A percentile compares a stretch with the other conserved stretches of the same genome.
Evolutionary conservation across 192 early-diverging fungal species (phyloP).

Genomic region (Backusella macrospora): DNA sequence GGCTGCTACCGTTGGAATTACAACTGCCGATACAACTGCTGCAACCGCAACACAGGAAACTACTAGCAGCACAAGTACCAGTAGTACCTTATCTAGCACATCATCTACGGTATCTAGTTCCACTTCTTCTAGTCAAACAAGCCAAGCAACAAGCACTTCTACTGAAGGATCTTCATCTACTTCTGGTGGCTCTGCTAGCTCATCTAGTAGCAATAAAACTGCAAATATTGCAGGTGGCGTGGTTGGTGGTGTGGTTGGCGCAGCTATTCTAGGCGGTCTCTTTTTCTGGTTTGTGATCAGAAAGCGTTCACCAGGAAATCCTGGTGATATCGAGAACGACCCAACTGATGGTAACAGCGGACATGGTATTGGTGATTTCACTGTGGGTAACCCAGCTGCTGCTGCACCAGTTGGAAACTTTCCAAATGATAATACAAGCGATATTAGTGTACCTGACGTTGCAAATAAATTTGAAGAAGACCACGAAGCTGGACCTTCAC

Average conservation of each 20-base stretch:
- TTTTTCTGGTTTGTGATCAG: slow-evolving; percentile 12
- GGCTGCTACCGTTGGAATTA: neutral
- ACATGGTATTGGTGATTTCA: neutral
- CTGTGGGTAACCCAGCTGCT: neutral
- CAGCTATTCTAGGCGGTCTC: neutral
- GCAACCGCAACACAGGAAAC: neutral
- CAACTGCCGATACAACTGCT: neutral
- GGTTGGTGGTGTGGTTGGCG: neutral
- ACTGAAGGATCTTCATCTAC: neutral
- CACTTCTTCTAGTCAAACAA: neutral
- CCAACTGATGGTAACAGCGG: neutral
- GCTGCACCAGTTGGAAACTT: neutral
- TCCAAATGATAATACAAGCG: neutral
- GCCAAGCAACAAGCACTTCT: neutral
- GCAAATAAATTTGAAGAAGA: slow-evolving; percentile 7
- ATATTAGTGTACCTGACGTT: neutral
- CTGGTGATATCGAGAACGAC: neutral
- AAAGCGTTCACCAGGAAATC: neutral
- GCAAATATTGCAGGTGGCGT: slow-evolving; percentile 1
- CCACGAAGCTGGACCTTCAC: neutral
- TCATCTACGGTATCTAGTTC: neutral
- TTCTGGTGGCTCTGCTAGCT: neutral
- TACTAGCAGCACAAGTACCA: neutral
- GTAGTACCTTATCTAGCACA: neutral
- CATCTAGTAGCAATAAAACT: neutral